Percentiles rank a stretch among this genome's conserved stretches.
phyloP scores from a whole-genome alignment of 768 basidiomycete species.

The Collybia sordida region DNA sequence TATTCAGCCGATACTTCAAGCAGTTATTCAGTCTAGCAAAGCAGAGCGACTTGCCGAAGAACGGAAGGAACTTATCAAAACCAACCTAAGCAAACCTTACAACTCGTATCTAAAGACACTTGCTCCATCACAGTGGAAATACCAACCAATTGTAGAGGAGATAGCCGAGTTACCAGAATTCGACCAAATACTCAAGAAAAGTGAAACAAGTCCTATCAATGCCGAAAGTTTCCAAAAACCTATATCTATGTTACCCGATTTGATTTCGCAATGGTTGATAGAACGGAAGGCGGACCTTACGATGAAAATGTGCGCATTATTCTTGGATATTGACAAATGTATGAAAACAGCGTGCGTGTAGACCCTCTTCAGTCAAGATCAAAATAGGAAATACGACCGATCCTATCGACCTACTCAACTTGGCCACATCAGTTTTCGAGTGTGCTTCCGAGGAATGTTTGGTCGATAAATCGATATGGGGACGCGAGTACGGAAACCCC shows the following conservation, averaged over 20 bases:
- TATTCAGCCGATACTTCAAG: slow-evolving; percentile 20
- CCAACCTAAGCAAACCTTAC: slow-evolving; percentile 14
- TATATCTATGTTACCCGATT: slow-evolving; percentile 3
- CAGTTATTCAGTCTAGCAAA: slow-evolving; percentile 1
- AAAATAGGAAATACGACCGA: background rate
- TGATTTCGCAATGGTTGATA: slow-evolving; percentile 3
- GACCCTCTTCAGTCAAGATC: no score
- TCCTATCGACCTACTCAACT: background rate
- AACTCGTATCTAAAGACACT: slow-evolving; percentile 16
- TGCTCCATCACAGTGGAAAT: slow-evolving; percentile 21
- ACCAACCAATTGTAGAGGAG: slow-evolving; percentile 18
- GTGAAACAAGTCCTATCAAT: background rate
- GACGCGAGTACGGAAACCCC: background rate
- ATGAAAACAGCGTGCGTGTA: no score
- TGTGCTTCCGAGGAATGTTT: slow-evolving; percentile 2
- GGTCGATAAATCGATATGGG: slow-evolving; percentile 1
- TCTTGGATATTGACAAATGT: no score
- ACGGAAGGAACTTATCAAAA: slow-evolving; percentile 2
- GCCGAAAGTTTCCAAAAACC: slow-evolving; percentile 1
- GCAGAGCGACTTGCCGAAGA: slow-evolving; percentile 7
- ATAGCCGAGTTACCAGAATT: slow-evolving; percentile 7
- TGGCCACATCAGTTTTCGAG: slow-evolving; percentile 13
- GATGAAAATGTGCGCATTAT: no score
- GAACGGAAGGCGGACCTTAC: background rate
- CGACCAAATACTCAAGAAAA: background rate